Percentiles rank a stretch among this genome's conserved stretches.
phyloP scores from a whole-genome alignment of 2,329 filamentous ascomycete genomes.

The Ploettnerulaceae sp. region DNA sequence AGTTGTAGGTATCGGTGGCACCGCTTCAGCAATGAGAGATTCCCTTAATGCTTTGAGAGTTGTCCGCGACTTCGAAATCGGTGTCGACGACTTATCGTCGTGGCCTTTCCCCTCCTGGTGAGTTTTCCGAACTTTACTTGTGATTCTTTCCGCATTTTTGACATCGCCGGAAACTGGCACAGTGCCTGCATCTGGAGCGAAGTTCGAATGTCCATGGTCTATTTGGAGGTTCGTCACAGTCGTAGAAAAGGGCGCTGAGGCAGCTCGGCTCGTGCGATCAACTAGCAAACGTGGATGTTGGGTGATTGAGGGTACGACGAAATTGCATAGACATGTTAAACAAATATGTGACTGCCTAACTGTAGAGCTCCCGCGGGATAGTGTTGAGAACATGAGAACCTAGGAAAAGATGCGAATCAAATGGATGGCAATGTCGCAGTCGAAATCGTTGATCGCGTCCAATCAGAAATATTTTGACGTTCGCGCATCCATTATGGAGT shows the following conservation, averaged over 20 bases:
- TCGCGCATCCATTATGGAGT: background rate
- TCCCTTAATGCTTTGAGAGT: conserved; percentile 1
- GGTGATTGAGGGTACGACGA: conserved; percentile 6
- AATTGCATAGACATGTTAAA: conserved; percentile 23
- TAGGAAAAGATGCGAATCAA: conserved; percentile 11
- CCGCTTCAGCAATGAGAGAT: conserved; percentile 5
- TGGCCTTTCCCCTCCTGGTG: background rate
- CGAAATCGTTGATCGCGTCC: background rate
- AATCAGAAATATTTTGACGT: background rate
- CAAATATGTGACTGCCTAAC: conserved; percentile 23
- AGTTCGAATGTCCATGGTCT: background rate
- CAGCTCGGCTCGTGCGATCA: conserved; percentile 5
- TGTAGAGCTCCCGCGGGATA: conserved; percentile 23
- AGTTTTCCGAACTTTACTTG: background rate
- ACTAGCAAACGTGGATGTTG: background rate
- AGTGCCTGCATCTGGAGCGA: background rate
- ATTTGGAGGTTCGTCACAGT: background rate
- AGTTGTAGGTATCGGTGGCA: too few species aligned
- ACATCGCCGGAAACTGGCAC: background rate
- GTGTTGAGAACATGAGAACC: conserved; percentile 30
- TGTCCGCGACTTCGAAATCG: background rate
- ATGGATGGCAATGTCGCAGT: background rate
- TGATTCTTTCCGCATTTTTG: background rate
- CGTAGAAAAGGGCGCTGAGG: conserved; percentile 2
- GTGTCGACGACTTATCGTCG: background rate